Evolutionary conservation across 2,329 filamentous ascomycete genomes (phyloP).

Genomic region (Didymella glomerata): DNA sequence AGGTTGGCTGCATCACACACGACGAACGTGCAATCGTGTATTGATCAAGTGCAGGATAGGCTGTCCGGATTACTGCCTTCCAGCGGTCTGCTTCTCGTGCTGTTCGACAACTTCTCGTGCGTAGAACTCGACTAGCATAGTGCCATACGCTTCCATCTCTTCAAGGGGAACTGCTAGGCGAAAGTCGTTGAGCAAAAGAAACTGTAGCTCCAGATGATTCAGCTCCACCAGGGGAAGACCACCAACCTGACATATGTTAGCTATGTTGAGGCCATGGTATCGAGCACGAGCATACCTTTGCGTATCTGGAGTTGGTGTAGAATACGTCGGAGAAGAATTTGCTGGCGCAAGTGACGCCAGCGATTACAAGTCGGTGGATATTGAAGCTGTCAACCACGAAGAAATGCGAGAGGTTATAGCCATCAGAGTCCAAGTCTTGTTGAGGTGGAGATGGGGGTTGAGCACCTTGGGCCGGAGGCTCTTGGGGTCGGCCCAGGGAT

Average conservation of each 20-base stretch:
- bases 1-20: neutral
- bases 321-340: constrained; percentile 99
- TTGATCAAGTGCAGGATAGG: neutral
- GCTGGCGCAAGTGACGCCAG: constrained; percentile 96
- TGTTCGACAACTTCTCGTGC: constrained; percentile 84
- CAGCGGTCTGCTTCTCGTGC: constrained; percentile 49
- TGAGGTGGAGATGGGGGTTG: constrained; percentile 51
- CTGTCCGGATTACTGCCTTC: constrained; percentile 7
- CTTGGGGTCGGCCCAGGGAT: constrained; percentile 54
- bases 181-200: constrained; percentile 94
- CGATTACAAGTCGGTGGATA: constrained; percentile 95
- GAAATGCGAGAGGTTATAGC: constrained; percentile 69
- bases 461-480: constrained; percentile 36
- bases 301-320: constrained; percentile 98
- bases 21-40: neutral
- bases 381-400: constrained; percentile 99
- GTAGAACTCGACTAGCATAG: constrained; percentile 98
- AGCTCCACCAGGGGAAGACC: constrained; percentile 90
- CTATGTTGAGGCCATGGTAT: neutral
- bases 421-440: constrained; percentile 54
- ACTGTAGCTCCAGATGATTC: constrained; percentile 96
- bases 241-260: constrained; percentile 74
- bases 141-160: constrained; percentile 95
- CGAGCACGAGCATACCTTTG: constrained; percentile 76
- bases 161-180: constrained; percentile 91